Conservation (phyloP, 1,139 yeast genomes). For the Blastobotrys capitulatus region DNA sequence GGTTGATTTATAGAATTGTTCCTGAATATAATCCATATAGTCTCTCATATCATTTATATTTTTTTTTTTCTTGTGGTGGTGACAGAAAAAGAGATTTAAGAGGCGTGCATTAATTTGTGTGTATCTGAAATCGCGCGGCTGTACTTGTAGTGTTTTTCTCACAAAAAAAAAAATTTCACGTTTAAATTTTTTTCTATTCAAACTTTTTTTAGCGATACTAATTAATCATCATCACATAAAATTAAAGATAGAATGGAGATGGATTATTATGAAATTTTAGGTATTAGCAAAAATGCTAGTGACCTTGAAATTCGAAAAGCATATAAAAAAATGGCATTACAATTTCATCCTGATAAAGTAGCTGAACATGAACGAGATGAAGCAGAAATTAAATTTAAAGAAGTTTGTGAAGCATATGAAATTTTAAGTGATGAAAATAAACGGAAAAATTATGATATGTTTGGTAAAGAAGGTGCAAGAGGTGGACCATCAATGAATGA, state of each 20-base stretch:
- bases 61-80: too few relatives aligned
- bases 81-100: not conserved
- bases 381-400: constrained; percentile 71
- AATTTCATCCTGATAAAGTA: constrained; percentile 78
- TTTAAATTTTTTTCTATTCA: too few relatives aligned
- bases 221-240: too few relatives aligned
- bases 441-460: constrained; percentile 52
- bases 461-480: constrained; percentile 24
- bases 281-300: constrained; percentile 58
- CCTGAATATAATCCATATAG: constrained; percentile 79
- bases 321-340: constrained; percentile 66
- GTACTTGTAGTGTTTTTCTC: too few relatives aligned
- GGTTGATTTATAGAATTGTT: constrained; percentile 62
- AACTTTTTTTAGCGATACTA: too few relatives aligned
- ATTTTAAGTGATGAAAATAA: constrained; percentile 54
- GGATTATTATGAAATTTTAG: constrained; percentile 62
- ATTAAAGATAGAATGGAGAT: too few relatives aligned
- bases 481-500: constrained; percentile 22
- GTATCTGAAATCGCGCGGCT: too few relatives aligned
- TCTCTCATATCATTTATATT: constrained; percentile 64
- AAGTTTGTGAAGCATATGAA: constrained; percentile 74
- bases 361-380: constrained; percentile 53
- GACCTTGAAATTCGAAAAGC: constrained; percentile 68
- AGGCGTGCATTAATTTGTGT: not conserved
- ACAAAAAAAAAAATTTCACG: too few relatives aligned